Evolutionary conservation across 306 rosid genomes (phyloP).

Genomic region (Prunus mira): DNA sequence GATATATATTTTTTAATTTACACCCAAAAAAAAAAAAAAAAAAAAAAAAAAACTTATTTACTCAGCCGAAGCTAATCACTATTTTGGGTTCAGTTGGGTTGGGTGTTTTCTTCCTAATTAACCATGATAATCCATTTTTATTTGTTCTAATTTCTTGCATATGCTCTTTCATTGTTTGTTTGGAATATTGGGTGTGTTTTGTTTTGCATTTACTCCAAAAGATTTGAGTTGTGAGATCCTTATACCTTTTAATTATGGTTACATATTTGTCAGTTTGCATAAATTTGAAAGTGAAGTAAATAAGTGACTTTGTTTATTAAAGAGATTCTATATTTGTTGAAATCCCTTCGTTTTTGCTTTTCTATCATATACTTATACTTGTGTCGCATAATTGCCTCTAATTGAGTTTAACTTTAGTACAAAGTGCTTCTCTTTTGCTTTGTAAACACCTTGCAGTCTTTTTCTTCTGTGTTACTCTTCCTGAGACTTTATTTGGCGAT

Average conservation of each 20-base stretch:
- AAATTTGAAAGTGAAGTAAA: background rate
- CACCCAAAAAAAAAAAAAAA: no score
- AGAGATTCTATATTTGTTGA: background rate
- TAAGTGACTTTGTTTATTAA: background rate
- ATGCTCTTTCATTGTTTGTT: background rate
- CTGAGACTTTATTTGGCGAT: background rate
- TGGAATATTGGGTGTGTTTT: background rate
- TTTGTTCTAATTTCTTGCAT: background rate
- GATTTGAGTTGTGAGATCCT: background rate
- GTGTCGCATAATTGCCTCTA: background rate
- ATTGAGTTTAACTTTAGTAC: background rate
- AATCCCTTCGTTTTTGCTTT: background rate
- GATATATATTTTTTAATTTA: background rate
- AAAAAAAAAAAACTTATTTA: background rate
- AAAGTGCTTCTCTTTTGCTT: background rate
- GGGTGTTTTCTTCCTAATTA: background rate
- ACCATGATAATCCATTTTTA: background rate
- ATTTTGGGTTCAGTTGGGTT: background rate
- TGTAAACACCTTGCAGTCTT: background rate
- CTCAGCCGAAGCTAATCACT: background rate
- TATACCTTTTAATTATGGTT: background rate
- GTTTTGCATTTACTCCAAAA: no score
- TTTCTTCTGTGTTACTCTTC: background rate
- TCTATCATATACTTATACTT: background rate
- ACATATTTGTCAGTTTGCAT: background rate